Conservation (phyloP, 2,329 filamentous ascomycete species). For the Rutstroemia sp. region DNA sequence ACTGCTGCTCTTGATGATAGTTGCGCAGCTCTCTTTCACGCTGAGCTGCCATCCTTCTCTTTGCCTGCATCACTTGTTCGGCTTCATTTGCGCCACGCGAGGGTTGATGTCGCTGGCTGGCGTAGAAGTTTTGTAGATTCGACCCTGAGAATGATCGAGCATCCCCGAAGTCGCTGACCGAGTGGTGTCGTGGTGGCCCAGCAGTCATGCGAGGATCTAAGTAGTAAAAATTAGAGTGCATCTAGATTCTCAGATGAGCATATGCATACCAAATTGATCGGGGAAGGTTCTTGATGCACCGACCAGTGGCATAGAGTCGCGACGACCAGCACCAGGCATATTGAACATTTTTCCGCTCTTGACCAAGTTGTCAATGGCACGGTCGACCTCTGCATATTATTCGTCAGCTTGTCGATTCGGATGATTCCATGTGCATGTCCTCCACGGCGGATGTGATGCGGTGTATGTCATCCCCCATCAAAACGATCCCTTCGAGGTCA, state of each 20-base stretch:
- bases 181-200: constrained; percentile 68
- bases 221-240: constrained; percentile 2
- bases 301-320: constrained; percentile 69
- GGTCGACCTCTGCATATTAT: constrained; percentile 73
- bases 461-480: neutral
- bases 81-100: constrained; percentile 79
- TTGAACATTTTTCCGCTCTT: constrained; percentile 94
- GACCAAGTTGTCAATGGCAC: constrained; percentile 88
- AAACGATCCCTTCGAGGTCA: neutral
- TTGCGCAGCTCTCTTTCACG: constrained; percentile 98
- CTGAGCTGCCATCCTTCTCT: constrained; percentile 98
- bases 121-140: constrained; percentile 90
- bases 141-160: constrained; percentile 65
- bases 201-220: constrained; percentile 64
- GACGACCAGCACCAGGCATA: constrained; percentile 49
- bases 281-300: constrained; percentile 47
- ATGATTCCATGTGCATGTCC: neutral
- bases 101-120: constrained; percentile 84
- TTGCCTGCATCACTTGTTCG: constrained; percentile 98
- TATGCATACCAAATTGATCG: constrained; percentile 49
- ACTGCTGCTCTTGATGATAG: constrained; percentile 99
- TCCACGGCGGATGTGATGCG: neutral
- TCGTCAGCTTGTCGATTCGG: constrained; percentile 8
- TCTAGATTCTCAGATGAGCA: neutral
- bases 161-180: constrained; percentile 71